Evolutionary conservation across 2,329 filamentous ascomycete species (phyloP), one percentile per base, ranked within the genome.

Genomic region (Aureobasidium sp.): DNA sequence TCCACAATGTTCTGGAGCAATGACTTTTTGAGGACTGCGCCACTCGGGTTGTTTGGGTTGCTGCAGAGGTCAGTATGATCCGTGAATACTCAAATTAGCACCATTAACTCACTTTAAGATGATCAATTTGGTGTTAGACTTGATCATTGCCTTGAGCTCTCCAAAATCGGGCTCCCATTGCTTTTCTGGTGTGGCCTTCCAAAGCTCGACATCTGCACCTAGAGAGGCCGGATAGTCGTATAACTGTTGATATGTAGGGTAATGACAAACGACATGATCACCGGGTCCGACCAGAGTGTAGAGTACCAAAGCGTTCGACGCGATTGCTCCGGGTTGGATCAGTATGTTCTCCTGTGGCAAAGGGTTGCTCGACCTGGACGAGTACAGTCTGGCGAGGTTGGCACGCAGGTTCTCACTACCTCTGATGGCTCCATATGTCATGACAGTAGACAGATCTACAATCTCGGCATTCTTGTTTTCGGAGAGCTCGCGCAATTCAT

Each of bases 191-290:
- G 76, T 77, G 7, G 88, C 75, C 64, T 79, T 81, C 89, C 89
- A 95, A 10, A 91, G 67, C 37, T 83, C 82, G 14, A 94, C 85
- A 55, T 88, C 80, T 1, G 87, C 88, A 0, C 89, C 88, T 4
- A 94, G 71, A 32, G 82, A 85, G 59, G 77, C 75, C 0, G 89
- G 88, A 1, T 94, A 79, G 8, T 81, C 74, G 64, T 91, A 93
- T 1, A 95, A 76, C 62, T 93, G 88, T 66, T 93, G 87, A 62
- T 93, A 94, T 1, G 88, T 91, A 11, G 90, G 89, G 64, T 90
- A 88, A 55, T 93, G 86, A 63, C 87, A 93, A 55, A 95, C 79
- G 41, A 91, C 85, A 74, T 95, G 89, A 64, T 95, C 88, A 1
- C 83, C 86, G 0, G 82, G 79, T 0, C 80, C 79, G 2, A 93